Evolutionary conservation across 768 basidiomycete genomes (phyloP), one percentile per base, ranked within the genome.

Genomic region (Hypholoma fasciculare): DNA sequence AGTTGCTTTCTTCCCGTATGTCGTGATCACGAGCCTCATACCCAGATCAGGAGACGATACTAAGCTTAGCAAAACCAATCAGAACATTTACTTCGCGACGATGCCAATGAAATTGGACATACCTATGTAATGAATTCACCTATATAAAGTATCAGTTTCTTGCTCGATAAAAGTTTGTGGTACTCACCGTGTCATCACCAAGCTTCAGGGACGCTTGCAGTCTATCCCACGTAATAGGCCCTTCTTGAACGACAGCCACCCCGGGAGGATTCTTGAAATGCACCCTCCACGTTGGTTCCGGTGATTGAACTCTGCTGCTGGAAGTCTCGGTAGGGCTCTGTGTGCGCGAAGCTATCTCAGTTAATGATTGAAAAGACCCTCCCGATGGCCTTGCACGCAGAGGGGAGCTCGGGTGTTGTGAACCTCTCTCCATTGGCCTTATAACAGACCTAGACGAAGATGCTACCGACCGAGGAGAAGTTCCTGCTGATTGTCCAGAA

Each of bases 101-200:
- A 51, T 49, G 57, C 4, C 19, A 34, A 47, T 7, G 42, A 27
- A 58, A 49, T 7, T 38, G 49, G 12, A 66, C 65, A 36, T 50
- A 71, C 72, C 67, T 62, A 53, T 62, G 56, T 14, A 74, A 57
- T 9, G 64, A 55, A 34, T 57, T 54, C 48, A 67, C 57, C 71
- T 74, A 56, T 38, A 13, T 20, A 51, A 55, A 54, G 52, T 26
- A 20, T 49, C 11, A 40, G 48, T 13, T 50, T 38, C 44, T 34
- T 52, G 14, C 12, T 37, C 16, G 54, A 46, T 11, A 46, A 39
- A 16, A 54, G 54, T n/a, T 39, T 17, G 40, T 14, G 37, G 37
- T 3, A 62, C 80, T 46, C 52, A 82, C 82, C 69, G 64, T 65
- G 9, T 78, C 72, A n/a, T 78, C 75, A 20, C 72, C 69, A 4